Evolutionary conservation across 495 filamentous ascomycete species (phyloP), one percentile per base, ranked within the genome.

Genomic region (Trichocladium antarcticum): DNA sequence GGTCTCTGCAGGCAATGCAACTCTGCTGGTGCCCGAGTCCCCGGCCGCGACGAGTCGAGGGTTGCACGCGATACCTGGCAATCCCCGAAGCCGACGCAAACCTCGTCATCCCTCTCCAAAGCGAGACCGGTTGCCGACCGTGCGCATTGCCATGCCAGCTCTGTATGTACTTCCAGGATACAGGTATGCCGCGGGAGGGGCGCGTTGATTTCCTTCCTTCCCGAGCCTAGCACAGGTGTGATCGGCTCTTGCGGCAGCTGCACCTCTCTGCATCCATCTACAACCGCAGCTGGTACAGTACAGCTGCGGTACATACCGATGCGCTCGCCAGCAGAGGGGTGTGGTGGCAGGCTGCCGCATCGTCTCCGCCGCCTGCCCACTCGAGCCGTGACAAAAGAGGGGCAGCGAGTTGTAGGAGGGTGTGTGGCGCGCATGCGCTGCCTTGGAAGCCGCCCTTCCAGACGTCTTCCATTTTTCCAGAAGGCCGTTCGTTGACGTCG

Each of bases 171-270:
- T n/a, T n/a, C n/a, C n/a, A n/a, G n/a, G n/a, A n/a, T n/a, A n/a
- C n/a, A n/a, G n/a, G n/a, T n/a, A 27, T 27, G 4, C 24, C 24
- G 24, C 24, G 8, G 24, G 24, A 27, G 24, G 24, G 24, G 8
- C 24, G 24, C 3, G 24, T 27, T 27, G 8, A 8, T 42, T 45
- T 42, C 50, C 45, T 60, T 60, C 57, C 57, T 50, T 49, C 37
- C 49, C 45, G 29, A 45, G 57, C 29, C 40, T 60, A 57, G 57
- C 52, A 17, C 24, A 38, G 48, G 50, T 51, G 42, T 42, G 42
- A 51, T 54, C 50, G 47, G 44, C 19, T 28, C 42, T 47, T 35
- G 43, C 17, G 42, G 24, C 36, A 38, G 21, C 32, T 16, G 32
- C 32, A 37, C 10, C 20, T 8, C 3, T 8, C 24, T 27, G 24